phyloP scores from a whole-genome alignment of 768 basidiomycete species.

The Xerocomellus dryophilus region DNA sequence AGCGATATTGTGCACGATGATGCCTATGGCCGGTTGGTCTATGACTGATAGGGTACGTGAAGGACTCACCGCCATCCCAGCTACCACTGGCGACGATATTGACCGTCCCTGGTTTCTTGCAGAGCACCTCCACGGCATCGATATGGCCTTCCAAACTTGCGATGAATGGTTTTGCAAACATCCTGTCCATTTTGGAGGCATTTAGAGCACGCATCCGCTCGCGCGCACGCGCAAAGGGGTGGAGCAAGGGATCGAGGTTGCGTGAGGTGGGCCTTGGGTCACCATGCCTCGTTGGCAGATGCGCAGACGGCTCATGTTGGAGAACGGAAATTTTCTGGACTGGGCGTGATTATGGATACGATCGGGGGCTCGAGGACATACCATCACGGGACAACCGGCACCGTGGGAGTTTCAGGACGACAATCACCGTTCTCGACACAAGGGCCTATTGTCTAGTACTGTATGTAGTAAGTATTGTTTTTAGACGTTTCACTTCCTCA shows the following conservation, averaged over 20 bases:
- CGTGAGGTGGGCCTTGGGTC: slow-evolving; percentile 86
- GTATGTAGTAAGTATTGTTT: too few relatives aligned
- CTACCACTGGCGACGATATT: slow-evolving; percentile 85
- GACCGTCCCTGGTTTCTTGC: slow-evolving; percentile 68
- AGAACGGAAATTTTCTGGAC: slow-evolving; percentile 80
- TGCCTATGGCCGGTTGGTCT: slow-evolving; percentile 43
- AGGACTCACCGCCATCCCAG: slow-evolving; percentile 86
- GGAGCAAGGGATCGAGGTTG: slow-evolving; percentile 92
- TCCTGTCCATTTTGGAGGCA: slow-evolving; percentile 93
- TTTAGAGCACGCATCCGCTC: slow-evolving; percentile 93
- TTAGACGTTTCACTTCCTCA: too few relatives aligned
- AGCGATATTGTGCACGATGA: slow-evolving; percentile 82
- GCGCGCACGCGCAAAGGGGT: slow-evolving; percentile 89
- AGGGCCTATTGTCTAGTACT: too few relatives aligned
- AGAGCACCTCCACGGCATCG: slow-evolving; percentile 88
- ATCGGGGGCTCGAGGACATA: slow-evolving; percentile 1
- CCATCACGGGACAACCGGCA: slow-evolving; percentile 11
- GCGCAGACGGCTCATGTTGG: slow-evolving; percentile 74
- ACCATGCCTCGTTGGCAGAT: slow-evolving; percentile 71
- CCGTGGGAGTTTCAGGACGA: slow-evolving; percentile 4
- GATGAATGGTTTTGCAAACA: slow-evolving; percentile 97
- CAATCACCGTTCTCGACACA: too few relatives aligned
- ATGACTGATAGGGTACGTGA: not conserved
- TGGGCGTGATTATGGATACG: slow-evolving; percentile 1
- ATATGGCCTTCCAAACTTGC: slow-evolving; percentile 88